Base-by-base conservation (phyloP, 2,329 filamentous ascomycete species). In the Hymenoscyphus fraxineus region DNA sequence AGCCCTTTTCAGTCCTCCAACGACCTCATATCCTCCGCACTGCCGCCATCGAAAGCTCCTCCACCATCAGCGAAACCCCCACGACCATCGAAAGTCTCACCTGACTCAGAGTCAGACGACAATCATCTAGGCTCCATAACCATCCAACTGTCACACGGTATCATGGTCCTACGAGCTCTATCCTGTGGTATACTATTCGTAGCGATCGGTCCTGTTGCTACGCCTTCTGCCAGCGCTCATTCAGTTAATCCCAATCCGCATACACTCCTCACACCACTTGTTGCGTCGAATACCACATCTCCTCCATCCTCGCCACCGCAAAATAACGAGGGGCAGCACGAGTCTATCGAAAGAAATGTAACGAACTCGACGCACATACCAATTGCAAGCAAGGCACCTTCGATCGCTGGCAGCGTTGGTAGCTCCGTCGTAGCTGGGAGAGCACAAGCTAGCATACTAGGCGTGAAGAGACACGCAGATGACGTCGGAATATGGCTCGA, bases 171-270 rank as follows among this genome's bases (percentile, higher is more conserved):
- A 63, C 79, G 85, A 12, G 78, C 79, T 1, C 77, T 89, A 39
- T 79, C 78, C 51, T 88, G 85, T 73, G 85, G 85, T 19, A 79
- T 89, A 57, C 77, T 89, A 44, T 86, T 89, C 67, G 83, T 88
- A 58, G 86, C 83, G 69, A 80, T 88, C 51, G 85, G 85, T 0
- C 79, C 82, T 1, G 54, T 41, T 12, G 27, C 40, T 12, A 40
- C 19, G 9, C 56, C 61, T 35, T 27, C 56, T n/a, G 72, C 79
- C 2, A 71, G 76, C 63, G 31, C 61, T 16, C 44, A 63, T 16
- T 38, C 58, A 5, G 38, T 47, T 19, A 13, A 65, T 60, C 56
- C 58, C n/a, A 41, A 12, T 41, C 59, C 65, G 1, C 56, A 66
- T 19, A 59, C 66, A 2, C 57, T 66, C 5, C 58, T 63, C 16